Percentiles rank a stretch among this genome's conserved stretches.
Conservation (phyloP, 2,329 filamentous ascomycete species). For the Fusarium anguioides region DNA sequence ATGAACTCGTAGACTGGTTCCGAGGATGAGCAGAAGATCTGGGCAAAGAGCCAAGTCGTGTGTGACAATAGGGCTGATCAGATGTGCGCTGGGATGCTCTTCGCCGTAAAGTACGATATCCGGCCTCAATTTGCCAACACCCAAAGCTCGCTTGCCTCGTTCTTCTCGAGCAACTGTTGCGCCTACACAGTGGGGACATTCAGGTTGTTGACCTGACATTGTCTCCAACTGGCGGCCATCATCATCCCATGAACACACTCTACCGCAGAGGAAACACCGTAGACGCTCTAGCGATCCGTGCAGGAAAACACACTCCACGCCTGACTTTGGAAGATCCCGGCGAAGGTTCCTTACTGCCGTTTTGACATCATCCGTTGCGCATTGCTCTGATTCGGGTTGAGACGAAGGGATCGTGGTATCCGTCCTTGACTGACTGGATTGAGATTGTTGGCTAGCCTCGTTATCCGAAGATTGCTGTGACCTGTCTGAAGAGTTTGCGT, state of each 20-base stretch:
- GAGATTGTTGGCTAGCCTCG: conserved; percentile 33
- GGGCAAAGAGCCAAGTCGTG: conserved; percentile 73
- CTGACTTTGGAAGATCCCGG: conserved; percentile 50
- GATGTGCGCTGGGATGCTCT: conserved; percentile 74
- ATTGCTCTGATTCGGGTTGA: conserved; percentile 36
- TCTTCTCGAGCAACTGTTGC: conserved; percentile 72
- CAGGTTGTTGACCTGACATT: conserved; percentile 72
- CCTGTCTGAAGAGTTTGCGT: conserved; percentile 39
- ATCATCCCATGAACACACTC: conserved; percentile 69
- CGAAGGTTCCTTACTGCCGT: conserved; percentile 35
- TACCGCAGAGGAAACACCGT: conserved; percentile 71
- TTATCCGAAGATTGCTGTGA: conserved; percentile 33
- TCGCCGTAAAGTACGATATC: conserved; percentile 82
- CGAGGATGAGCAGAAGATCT: conserved; percentile 75
- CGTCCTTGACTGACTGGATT: conserved; percentile 25
- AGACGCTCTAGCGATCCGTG: conserved; percentile 75
- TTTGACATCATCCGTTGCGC: conserved; percentile 35
- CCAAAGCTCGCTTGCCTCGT: conserved; percentile 73
- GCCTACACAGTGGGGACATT: conserved; percentile 72
- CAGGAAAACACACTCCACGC: conserved; percentile 75
- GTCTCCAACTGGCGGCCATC: conserved; percentile 65
- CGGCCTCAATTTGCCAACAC: conserved; percentile 74
- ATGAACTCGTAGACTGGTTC: conserved; percentile 77
- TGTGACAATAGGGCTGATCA: conserved; percentile 75
- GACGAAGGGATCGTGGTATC: conserved; percentile 24